Base-by-base conservation (phyloP, 2,329 filamentous ascomycete species). In the Penicillium sp. region DNA sequence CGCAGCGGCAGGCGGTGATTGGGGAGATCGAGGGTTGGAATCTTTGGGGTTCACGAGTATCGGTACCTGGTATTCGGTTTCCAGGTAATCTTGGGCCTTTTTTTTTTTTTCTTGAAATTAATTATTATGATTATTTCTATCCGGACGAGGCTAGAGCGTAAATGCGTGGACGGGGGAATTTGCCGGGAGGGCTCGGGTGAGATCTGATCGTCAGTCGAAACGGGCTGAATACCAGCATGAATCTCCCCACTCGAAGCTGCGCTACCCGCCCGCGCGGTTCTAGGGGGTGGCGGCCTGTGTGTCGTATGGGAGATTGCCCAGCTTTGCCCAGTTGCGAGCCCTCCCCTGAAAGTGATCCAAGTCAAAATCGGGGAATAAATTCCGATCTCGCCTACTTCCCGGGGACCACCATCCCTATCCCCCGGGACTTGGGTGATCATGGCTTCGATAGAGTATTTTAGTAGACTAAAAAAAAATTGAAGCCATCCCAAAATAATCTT, bases 251-350 rank as follows among this genome's bases (percentile, higher is more conserved):
- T 31, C 38, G 28, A 49, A 59, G 53, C 57, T 52, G 53, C 63
- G 57, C 58, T 66, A 61, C 57, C 16, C 59, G 53, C 55, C 54
- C 56, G 59, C 56, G 56, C 59, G 60, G 59, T 65, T 66, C 63
- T 63, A 68, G 66, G 65, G 66, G 66, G 66, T 69, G 66, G 65
- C 66, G 64, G 62, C 56, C 57, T 61, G 28, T 39, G 16, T 39
- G 36, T 38, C 16, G 36, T 39, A 39, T 13, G 16, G 10, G 36
- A 39, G 16, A 21, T 39, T 39, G 18, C 18, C 36, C 36, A 10
- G 28, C 8, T 29, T 29, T 29, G 7, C 24, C 5, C 24, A 26
- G 4, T 6, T 6, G 5, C 24, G 7, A 26, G 5, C 24, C 28
- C 28, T 9, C 28, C 28, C 28, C 28, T 29, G 7, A 29, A 29